phyloP scores from a whole-genome alignment of 352 stramenopile genomes.

The Phytophthora pseudosyringae region DNA sequence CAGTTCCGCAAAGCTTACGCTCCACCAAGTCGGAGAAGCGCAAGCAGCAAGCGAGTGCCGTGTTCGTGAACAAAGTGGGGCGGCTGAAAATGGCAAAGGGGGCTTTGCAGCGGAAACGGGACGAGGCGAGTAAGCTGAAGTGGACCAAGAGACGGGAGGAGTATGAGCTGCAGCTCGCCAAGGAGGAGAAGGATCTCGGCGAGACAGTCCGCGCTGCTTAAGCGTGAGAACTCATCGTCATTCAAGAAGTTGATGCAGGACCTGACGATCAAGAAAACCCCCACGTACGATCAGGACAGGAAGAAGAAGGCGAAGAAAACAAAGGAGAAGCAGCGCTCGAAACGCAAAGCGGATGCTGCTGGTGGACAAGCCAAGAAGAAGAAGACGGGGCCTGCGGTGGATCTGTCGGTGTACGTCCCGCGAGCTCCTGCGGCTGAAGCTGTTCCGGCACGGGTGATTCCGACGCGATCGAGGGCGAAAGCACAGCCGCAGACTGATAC shows the following conservation, averaged over 20 bases:
- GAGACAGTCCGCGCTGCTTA: constrained; percentile 19
- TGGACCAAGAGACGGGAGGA: constrained; percentile 34
- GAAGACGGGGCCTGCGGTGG: constrained; percentile 20
- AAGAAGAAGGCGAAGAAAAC: constrained; percentile 11
- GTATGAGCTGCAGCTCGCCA: constrained; percentile 41
- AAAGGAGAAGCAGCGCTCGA: constrained; percentile 12
- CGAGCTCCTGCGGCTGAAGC: constrained; percentile 9
- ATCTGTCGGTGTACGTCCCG: constrained; percentile 25
- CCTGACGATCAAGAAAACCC: constrained; percentile 33
- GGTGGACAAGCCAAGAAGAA: constrained; percentile 18
- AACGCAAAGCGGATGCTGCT: constrained; percentile 12
- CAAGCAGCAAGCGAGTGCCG: background rate
- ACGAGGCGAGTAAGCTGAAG: constrained; percentile 31
- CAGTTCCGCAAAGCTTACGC: background rate
- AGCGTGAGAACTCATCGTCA: constrained; percentile 12
- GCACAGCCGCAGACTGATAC: background rate
- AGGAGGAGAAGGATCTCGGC: constrained; percentile 32
- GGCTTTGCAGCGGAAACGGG: constrained; percentile 30
- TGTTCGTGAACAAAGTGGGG: constrained; percentile 37
- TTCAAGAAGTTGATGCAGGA: constrained; percentile 31
- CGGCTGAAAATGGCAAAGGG: constrained; percentile 29
- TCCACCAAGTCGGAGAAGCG: constrained; percentile 5
- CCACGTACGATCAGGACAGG: constrained; percentile 1
- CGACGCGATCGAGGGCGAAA: constrained; percentile 23
- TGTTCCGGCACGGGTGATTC: constrained; percentile 13